phyloP scores from a whole-genome alignment of 805 yeast species.

The Lachancea fermentati region DNA sequence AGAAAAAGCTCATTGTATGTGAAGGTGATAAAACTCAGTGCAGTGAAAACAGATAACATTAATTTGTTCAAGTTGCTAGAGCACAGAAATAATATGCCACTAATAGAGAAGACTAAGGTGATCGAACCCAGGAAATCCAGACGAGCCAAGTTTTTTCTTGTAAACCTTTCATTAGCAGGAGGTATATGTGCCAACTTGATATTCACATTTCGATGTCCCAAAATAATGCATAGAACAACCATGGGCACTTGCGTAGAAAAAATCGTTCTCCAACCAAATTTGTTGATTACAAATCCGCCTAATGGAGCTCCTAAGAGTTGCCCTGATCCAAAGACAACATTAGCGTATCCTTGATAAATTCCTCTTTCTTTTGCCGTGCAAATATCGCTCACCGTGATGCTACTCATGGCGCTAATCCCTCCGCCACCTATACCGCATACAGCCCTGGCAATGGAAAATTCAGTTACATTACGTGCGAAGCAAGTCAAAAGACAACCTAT shows the following conservation, averaged over 20 bases:
- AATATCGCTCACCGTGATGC: slow-evolving; percentile 71
- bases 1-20: slow-evolving; percentile 32
- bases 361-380: slow-evolving; percentile 75
- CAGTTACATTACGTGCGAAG: slow-evolving; percentile 28
- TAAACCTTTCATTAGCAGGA: slow-evolving; percentile 41
- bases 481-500: slow-evolving; percentile 43
- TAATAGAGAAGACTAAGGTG: slow-evolving; percentile 50
- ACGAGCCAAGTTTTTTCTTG: slow-evolving; percentile 44
- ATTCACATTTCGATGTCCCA: slow-evolving; percentile 34
- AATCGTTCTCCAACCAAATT: slow-evolving; percentile 60
- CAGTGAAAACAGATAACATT: slow-evolving; percentile 29
- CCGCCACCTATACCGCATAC: slow-evolving; percentile 91
- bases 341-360: slow-evolving; percentile 75
- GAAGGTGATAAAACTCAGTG: slow-evolving; percentile 31
- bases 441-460: slow-evolving; percentile 51
- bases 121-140: slow-evolving; percentile 67
- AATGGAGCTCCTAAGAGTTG: slow-evolving; percentile 64
- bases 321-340: slow-evolving; percentile 69
- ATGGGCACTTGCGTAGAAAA: slow-evolving; percentile 48
- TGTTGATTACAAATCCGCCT: slow-evolving; percentile 55
- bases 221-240: slow-evolving; percentile 34
- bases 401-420: slow-evolving; percentile 69
- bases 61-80: slow-evolving; percentile 43
- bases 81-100: slow-evolving; percentile 41
- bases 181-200: slow-evolving; percentile 44